Percentiles rank a stretch among this genome's conserved stretches.
Evolutionary conservation across 495 filamentous ascomycete species (phyloP).

Genomic region (Trichoderma gamsii): DNA sequence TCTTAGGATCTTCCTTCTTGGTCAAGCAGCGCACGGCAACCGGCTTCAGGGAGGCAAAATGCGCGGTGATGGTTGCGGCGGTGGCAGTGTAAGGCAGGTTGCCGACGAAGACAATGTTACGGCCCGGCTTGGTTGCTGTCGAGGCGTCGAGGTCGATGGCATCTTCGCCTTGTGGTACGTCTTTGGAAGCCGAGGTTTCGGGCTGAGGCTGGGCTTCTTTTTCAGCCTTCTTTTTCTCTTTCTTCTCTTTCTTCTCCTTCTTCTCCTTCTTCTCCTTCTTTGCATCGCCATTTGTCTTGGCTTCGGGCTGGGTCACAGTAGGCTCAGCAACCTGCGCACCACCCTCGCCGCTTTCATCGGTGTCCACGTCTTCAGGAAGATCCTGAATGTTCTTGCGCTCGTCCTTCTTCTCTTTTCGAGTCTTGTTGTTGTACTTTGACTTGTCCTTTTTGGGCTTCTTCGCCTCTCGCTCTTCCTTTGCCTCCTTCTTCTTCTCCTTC

Average conservation of each 20-base stretch:
- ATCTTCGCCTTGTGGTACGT: slow-evolving; percentile 19
- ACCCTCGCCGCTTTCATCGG: slow-evolving; percentile 31
- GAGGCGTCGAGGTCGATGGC: slow-evolving; percentile 16
- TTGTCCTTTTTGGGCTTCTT: slow-evolving; percentile 38
- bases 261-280: slow-evolving; percentile 24
- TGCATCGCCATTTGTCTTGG: slow-evolving; percentile 23
- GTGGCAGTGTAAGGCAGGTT: slow-evolving; percentile 88
- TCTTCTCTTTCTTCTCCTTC: slow-evolving; percentile 18
- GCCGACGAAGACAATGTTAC: slow-evolving; percentile 27
- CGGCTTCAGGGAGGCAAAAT: slow-evolving; percentile 74
- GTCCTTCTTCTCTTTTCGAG: slow-evolving; percentile 35
- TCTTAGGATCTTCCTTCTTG: slow-evolving; percentile 57
- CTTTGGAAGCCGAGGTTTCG: slow-evolving; percentile 31
- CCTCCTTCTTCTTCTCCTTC: slow-evolving; percentile 27
- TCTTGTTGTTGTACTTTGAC: slow-evolving; percentile 26
- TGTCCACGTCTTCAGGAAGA: slow-evolving; percentile 17
- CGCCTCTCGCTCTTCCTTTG: slow-evolving; percentile 40
- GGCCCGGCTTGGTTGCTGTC: slow-evolving; percentile 7
- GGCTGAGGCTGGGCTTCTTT: slow-evolving; percentile 25
- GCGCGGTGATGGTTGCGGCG: slow-evolving; percentile 53
- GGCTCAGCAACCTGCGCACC: slow-evolving; percentile 18
- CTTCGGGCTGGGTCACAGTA: slow-evolving; percentile 22
- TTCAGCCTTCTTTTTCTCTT: slow-evolving; percentile 37
- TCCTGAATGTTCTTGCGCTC: slow-evolving; percentile 41
- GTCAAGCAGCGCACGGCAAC: slow-evolving; percentile 68